A percentile compares a stretch with the other conserved stretches of the same genome.
phyloP scores from a whole-genome alignment of 164 flowering plant species.

The Malania oleifera region DNA sequence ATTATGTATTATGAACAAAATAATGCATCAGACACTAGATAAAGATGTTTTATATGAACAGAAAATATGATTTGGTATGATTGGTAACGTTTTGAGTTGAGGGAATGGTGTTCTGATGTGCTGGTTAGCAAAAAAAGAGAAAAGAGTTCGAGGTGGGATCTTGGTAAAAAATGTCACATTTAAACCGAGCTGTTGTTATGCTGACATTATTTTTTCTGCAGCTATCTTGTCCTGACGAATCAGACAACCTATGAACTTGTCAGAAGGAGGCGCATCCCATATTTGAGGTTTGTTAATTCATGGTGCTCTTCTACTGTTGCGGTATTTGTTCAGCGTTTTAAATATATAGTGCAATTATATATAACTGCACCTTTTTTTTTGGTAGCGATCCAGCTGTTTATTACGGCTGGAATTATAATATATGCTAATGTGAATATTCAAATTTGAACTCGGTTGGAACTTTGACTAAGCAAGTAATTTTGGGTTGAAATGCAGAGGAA shows the following conservation, averaged over 20 bases:
- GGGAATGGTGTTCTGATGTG: not conserved
- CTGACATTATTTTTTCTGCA: constrained; percentile 28
- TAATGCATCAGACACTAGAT: too few relatives aligned
- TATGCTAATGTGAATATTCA: too few relatives aligned
- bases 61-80: too few relatives aligned
- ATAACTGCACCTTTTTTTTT: too few relatives aligned
- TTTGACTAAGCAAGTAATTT: not conserved
- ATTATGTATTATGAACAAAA: too few relatives aligned
- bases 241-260: constrained; percentile 94
- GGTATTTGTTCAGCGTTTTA: too few relatives aligned
- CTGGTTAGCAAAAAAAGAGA: not conserved
- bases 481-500: constrained; percentile 37
- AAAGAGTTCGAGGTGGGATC: not conserved
- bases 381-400: too few relatives aligned
- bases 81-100: too few relatives aligned
- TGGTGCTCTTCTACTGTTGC: not conserved
- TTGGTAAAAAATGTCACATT: not conserved
- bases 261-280: constrained; percentile 71
- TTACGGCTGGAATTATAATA: too few relatives aligned
- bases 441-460: not conserved
- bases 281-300: constrained; percentile 48
- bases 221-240: constrained; percentile 84
- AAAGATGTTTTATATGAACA: too few relatives aligned
- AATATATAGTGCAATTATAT: too few relatives aligned
- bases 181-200: not conserved